These are phyloP conservation scores for Penicillium simplicissimum DNA, from an alignment of 495 filamentous ascomycete species.

Conservation along the genomic window DNA sequence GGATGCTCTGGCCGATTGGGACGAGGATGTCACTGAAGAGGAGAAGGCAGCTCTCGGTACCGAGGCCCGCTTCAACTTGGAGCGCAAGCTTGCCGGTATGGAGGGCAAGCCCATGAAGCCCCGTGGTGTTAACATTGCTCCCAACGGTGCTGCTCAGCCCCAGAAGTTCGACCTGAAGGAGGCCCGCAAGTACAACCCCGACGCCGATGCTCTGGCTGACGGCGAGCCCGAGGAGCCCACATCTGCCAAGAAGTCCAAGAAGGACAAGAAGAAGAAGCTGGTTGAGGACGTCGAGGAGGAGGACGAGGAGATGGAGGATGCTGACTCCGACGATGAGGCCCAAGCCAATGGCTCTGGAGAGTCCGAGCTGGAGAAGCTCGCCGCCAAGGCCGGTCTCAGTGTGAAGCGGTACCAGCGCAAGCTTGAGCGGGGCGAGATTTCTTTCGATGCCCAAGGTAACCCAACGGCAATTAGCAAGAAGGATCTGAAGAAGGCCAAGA, in stretches of 20 bases:
- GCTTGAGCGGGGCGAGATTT: slow-evolving; percentile 67
- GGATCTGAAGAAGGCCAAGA: slow-evolving; percentile 73
- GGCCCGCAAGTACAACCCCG: slow-evolving; percentile 91
- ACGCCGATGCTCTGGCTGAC: slow-evolving; percentile 81
- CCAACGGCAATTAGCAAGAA: slow-evolving; percentile 69
- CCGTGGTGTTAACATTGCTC: slow-evolving; percentile 72
- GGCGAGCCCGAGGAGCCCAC: slow-evolving; percentile 65
- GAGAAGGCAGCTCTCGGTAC: slow-evolving; percentile 78
- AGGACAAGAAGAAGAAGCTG: slow-evolving; percentile 57
- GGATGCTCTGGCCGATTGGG: slow-evolving; percentile 85
- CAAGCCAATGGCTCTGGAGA: slow-evolving; percentile 46
- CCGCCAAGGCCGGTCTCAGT: slow-evolving; percentile 62
- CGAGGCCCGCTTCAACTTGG: slow-evolving; percentile 71
- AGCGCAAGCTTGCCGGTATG: slow-evolving; percentile 78
- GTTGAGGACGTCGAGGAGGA: slow-evolving; percentile 42
- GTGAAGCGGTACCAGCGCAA: slow-evolving; percentile 72
- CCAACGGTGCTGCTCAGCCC: slow-evolving; percentile 62
- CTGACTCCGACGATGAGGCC: slow-evolving; percentile 50
- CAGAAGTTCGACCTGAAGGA: slow-evolving; percentile 92
- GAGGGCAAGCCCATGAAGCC: slow-evolving; percentile 88
- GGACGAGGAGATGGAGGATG: slow-evolving; percentile 58
- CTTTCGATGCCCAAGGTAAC: slow-evolving; percentile 57
- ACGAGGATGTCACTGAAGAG: slow-evolving; percentile 79
- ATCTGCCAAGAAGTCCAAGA: slow-evolving; percentile 49
- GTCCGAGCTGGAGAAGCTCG: slow-evolving; percentile 55